phyloP scores from a whole-genome alignment of 2,329 filamentous ascomycete genomes.

The Xenoacremonium recifei region DNA sequence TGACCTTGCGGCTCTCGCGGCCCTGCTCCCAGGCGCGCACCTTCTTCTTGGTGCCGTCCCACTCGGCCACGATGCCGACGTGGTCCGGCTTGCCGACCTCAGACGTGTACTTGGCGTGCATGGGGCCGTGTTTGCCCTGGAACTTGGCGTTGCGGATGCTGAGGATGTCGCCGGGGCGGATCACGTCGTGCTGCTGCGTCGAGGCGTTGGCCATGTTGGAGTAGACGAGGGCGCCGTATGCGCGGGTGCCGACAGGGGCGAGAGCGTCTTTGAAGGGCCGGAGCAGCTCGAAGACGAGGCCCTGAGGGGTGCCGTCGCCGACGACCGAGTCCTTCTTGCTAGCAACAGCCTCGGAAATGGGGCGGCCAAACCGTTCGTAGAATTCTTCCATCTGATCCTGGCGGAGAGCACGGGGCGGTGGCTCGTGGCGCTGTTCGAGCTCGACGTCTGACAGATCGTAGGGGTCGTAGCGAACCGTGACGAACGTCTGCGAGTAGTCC shows the following conservation, averaged over 20 bases:
- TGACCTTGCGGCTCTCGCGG: constrained; percentile 88
- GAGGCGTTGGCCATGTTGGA: constrained; percentile 93
- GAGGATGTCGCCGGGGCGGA: constrained; percentile 88
- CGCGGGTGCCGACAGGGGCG: constrained; percentile 78
- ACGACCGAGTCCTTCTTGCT: constrained; percentile 77
- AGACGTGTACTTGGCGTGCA: constrained; percentile 89
- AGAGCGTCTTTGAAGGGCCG: constrained; percentile 72
- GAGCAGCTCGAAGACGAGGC: constrained; percentile 77
- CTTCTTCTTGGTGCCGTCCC: constrained; percentile 99
- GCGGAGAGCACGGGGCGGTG: constrained; percentile 75
- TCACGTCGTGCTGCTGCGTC: constrained; percentile 87
- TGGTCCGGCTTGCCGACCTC: constrained; percentile 90
- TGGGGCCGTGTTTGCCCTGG: constrained; percentile 89
- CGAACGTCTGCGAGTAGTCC: constrained; percentile 93
- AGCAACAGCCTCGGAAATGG: constrained; percentile 68
- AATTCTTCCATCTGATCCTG: constrained; percentile 92
- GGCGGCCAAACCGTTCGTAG: constrained; percentile 77
- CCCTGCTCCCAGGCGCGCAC: constrained; percentile 94
- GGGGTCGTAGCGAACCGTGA: constrained; percentile 77
- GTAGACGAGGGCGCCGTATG: constrained; percentile 91
- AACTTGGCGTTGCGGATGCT: constrained; percentile 91
- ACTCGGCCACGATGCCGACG: constrained; percentile 88
- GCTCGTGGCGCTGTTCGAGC: constrained; percentile 83
- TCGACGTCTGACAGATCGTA: constrained; percentile 69
- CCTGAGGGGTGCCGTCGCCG: constrained; percentile 78